Evolutionary conservation across 2,329 filamentous ascomycete genomes (phyloP), one percentile per base, ranked within the genome.

Genomic region (Ilyonectria destructans): DNA sequence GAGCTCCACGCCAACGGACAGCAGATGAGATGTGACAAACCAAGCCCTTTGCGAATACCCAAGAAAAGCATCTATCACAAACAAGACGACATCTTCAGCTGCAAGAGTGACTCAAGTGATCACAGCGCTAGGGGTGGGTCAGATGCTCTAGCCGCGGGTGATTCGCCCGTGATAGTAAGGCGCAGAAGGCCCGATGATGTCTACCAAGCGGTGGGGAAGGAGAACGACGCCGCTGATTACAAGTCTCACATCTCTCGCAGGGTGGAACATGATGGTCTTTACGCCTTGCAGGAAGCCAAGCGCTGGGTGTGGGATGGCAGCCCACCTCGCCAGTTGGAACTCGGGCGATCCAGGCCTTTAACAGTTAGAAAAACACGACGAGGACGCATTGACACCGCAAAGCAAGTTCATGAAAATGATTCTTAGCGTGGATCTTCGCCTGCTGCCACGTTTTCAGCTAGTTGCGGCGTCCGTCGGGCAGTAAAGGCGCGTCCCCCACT

Each of bases 1-100:
- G 80, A 79, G 73, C 69, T 82, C 77, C 69, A 75, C 74, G 67
- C 78, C 69, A 62, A 76, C 67, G 57, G 58, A 21, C 62, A 68
- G 9, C 65, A 66, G 63, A 75, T 46, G 73, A 26, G 35, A 13
- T 56, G 56, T 23, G 79, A 78, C 72, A 74, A 76, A 63, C 84
- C 86, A 19, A 81, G 81, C 35, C 88, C 88, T 12, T 76, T 89
- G 37, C 83, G 85, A 46, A 86, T 89, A 73, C 76, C 84, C 73
- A 89, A 88, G 74, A 79, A 79, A 37, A 51, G 55, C 9, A 61
- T 13, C 26, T 65, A 56, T 7, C 37, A 31, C n/a, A 58, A 33
- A 7, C 48, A 65, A 60, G 13, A 78, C 71, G 70, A 74, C 71
- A 33, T 57, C 37, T 29, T 58, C 31, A 69, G 67, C 31, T 69